phyloP scores from a whole-genome alignment of 345 rosid species.

The Kandelia obovata region DNA sequence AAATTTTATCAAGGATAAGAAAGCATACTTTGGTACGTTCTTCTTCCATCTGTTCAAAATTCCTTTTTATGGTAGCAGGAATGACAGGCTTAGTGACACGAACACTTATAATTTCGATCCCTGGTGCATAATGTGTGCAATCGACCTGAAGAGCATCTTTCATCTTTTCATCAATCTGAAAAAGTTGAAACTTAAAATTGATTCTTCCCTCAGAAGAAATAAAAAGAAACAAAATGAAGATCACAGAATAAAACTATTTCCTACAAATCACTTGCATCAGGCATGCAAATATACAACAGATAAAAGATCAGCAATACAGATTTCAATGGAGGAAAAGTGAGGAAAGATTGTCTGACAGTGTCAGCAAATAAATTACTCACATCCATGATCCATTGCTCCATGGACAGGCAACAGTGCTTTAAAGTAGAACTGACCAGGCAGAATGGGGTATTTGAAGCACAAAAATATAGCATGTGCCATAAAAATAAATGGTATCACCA shows the following conservation, averaged over 20 bases:
- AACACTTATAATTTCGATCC: constrained; percentile 84
- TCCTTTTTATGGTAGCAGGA: constrained; percentile 70
- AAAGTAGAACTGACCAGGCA: too few relatives aligned
- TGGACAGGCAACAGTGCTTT: too few relatives aligned
- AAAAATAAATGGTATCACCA: neutral
- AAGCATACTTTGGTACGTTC: constrained; percentile 77
- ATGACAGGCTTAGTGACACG: constrained; percentile 90
- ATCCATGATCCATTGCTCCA: too few relatives aligned
- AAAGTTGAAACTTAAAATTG: neutral
- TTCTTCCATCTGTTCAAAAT: constrained; percentile 92
- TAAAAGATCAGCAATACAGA: neutral
- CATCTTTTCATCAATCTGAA: constrained; percentile 93
- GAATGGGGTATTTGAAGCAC: neutral
- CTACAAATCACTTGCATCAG: neutral
- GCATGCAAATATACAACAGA: neutral
- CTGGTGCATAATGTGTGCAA: constrained; percentile 90
- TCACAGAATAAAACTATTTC: neutral
- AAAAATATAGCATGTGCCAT: neutral
- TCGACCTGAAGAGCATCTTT: constrained; percentile 89
- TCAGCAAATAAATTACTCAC: too few relatives aligned
- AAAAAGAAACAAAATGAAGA: neutral
- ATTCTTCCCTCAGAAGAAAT: too few relatives aligned
- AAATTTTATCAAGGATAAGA: neutral
- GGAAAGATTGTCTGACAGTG: too few relatives aligned
- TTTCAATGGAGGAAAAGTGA: too few relatives aligned